Conservation (phyloP, 139 green algal genomes). For the Haematococcus sp. region DNA sequence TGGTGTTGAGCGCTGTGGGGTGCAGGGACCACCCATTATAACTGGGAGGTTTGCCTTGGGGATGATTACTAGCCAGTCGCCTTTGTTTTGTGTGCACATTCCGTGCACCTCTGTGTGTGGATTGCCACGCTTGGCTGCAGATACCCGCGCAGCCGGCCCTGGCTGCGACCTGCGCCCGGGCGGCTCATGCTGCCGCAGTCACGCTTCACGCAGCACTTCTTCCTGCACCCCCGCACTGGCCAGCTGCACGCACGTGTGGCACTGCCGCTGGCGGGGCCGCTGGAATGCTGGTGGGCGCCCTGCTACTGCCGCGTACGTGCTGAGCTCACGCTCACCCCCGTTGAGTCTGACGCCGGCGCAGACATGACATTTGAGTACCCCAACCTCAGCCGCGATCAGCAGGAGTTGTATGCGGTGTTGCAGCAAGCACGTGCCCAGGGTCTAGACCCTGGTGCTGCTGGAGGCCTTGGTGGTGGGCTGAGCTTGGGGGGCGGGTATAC, state of each 20-base stretch:
- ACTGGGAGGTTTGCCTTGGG: too few relatives aligned
- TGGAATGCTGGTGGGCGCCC: constrained; percentile 22
- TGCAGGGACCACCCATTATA: not conserved
- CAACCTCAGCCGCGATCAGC: not conserved
- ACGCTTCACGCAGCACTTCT: constrained; percentile 43
- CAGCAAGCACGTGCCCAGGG: not conserved
- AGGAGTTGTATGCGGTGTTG: not conserved
- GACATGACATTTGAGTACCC: constrained; percentile 36
- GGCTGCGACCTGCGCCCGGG: constrained; percentile 21
- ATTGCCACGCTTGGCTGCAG: too few relatives aligned
- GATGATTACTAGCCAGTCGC: too few relatives aligned
- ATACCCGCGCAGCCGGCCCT: constrained; percentile 7
- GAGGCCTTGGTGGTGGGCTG: too few relatives aligned
- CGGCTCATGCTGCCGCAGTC: constrained; percentile 6
- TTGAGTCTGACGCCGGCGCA: constrained; percentile 33
- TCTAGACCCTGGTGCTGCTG: too few relatives aligned
- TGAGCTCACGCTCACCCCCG: constrained; percentile 23
- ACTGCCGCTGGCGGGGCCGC: constrained; percentile 16
- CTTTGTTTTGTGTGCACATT: too few relatives aligned
- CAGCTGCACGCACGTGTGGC: constrained; percentile 2
- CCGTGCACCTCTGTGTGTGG: too few relatives aligned
- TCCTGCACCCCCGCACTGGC: constrained; percentile 24
- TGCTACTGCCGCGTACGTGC: constrained; percentile 34
- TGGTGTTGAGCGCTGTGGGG: not conserved
- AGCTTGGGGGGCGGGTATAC: too few relatives aligned